Evolutionary conservation across 441 rosid genomes (phyloP).

Genomic region (Croton laevigatus): DNA sequence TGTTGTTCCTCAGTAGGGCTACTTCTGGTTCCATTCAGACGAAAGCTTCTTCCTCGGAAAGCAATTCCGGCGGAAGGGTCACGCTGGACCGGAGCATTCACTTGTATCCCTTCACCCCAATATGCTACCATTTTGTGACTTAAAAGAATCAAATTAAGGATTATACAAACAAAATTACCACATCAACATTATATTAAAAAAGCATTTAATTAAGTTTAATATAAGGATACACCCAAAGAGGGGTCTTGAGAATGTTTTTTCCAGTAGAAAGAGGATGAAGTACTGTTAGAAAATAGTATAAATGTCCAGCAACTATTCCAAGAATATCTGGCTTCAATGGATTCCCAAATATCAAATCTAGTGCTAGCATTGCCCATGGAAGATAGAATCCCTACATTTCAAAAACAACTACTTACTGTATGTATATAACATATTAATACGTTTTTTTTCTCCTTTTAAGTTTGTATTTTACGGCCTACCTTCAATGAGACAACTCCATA

Average conservation of each 20-base stretch:
- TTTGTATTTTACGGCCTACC: constrained; percentile 25
- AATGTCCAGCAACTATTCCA: constrained; percentile 63
- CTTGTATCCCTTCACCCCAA: constrained; percentile 53
- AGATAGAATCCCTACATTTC: constrained; percentile 53
- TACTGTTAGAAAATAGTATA: constrained; percentile 56
- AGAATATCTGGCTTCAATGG: constrained; percentile 55
- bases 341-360: constrained; percentile 53
- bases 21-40: constrained; percentile 28
- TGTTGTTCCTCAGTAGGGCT: constrained; percentile 13
- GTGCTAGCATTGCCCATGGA: constrained; percentile 65
- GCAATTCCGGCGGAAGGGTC: constrained; percentile 45
- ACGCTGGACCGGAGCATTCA: constrained; percentile 47
- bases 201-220: background rate
- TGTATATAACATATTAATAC: too few species aligned
- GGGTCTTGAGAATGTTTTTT: constrained; percentile 47
- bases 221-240: constrained; percentile 66
- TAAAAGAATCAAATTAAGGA: constrained; percentile 21
- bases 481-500: constrained; percentile 57
- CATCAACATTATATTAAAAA: background rate
- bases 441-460: too few species aligned
- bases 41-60: constrained; percentile 50
- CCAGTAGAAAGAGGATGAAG: constrained; percentile 69
- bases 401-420: too few species aligned
- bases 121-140: constrained; percentile 59
- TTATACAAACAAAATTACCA: background rate